Evolutionary conservation across 2,329 filamentous ascomycete species (phyloP).

Genomic region (Monosporascus sp.): DNA sequence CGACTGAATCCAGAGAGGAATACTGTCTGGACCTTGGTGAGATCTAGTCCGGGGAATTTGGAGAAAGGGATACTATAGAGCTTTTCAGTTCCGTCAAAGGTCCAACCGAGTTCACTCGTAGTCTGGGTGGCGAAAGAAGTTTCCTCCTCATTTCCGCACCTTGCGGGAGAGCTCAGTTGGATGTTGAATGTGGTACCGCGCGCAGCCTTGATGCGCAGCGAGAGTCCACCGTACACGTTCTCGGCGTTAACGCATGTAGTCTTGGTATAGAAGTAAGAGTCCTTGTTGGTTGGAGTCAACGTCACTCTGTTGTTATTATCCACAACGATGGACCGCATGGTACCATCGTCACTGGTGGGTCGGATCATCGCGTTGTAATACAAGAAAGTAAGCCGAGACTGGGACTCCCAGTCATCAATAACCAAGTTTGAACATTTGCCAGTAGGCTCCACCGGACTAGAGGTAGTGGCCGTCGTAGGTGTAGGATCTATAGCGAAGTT

Average conservation of each 20-base stretch:
- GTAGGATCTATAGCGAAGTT: neutral
- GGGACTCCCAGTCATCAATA: slow-evolving; percentile 57
- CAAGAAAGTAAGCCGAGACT: slow-evolving; percentile 56
- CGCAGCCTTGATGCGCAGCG: slow-evolving; percentile 49
- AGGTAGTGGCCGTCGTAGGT: neutral
- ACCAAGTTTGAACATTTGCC: slow-evolving; percentile 24
- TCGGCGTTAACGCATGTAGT: slow-evolving; percentile 48
- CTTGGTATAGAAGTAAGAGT: slow-evolving; percentile 55
- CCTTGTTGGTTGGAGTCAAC: slow-evolving; percentile 41
- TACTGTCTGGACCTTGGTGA: slow-evolving; percentile 45
- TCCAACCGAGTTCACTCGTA: slow-evolving; percentile 49
- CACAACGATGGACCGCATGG: slow-evolving; percentile 52
- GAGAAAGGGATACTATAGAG: slow-evolving; percentile 54
- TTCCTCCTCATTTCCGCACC: slow-evolving; percentile 35
- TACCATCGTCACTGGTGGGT: slow-evolving; percentile 51
- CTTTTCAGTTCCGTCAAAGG: slow-evolving; percentile 54
- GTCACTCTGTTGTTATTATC: slow-evolving; percentile 45
- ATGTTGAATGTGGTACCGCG: slow-evolving; percentile 45
- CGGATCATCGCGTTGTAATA: slow-evolving; percentile 54
- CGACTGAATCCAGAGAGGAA: slow-evolving; percentile 43
- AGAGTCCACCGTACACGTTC: slow-evolving; percentile 48
- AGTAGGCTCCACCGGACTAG: neutral
- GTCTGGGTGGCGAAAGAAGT: slow-evolving; percentile 34
- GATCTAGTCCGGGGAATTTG: slow-evolving; percentile 45
- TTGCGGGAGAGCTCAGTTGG: slow-evolving; percentile 42